phyloP scores from a whole-genome alignment of 176 grass and related monocot genomes.

The Avena atlantica region DNA sequence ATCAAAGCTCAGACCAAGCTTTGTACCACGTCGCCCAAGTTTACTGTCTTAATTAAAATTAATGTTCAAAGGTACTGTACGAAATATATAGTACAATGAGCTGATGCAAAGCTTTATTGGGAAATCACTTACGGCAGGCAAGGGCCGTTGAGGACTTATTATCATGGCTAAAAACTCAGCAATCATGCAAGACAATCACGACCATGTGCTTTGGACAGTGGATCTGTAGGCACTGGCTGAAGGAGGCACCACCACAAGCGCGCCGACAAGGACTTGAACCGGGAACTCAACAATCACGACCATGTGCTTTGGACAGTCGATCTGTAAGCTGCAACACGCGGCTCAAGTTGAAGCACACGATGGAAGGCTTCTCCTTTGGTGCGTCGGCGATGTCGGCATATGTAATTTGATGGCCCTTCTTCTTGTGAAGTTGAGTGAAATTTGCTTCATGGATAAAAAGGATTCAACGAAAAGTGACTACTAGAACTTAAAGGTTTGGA shows the following conservation, averaged over 20 bases:
- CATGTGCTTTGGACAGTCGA: too few species aligned
- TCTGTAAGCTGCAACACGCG: too few species aligned
- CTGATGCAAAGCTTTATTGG: background rate
- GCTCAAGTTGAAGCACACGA: background rate
- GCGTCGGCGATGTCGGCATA: background rate
- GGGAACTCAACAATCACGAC: background rate
- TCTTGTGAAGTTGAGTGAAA: background rate
- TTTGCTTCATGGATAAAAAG: background rate
- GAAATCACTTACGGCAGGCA: background rate
- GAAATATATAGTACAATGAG: too few species aligned
- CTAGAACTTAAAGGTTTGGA: background rate
- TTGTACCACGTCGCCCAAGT: background rate
- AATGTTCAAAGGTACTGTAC: too few species aligned
- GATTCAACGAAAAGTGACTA: background rate
- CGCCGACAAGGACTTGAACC: background rate
- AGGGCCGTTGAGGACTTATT: background rate
- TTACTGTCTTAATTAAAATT: too few species aligned
- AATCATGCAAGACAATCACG: background rate
- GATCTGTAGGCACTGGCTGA: background rate
- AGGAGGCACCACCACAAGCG: background rate
- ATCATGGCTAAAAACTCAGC: background rate
- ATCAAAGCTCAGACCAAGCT: conserved; percentile 2
- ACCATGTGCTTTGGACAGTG: background rate
- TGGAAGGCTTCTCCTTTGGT: background rate
- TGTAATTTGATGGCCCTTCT: background rate